Percentiles rank a stretch among this genome's conserved stretches.
Evolutionary conservation across 441 rosid genomes (phyloP).

Genomic region (Cnidoscolus chayamansa): DNA sequence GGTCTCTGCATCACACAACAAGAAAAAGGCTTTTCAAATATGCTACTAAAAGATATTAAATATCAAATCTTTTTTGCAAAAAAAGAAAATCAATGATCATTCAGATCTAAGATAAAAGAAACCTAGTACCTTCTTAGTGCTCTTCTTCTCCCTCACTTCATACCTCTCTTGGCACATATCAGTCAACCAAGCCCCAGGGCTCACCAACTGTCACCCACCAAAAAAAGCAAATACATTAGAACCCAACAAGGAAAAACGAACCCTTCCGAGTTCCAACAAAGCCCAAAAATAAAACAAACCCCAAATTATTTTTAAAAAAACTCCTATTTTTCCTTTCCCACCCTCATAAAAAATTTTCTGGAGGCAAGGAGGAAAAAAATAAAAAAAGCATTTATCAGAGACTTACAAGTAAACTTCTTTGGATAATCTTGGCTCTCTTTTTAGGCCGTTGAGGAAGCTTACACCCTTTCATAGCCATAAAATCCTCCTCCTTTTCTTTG

Average conservation of each 20-base stretch:
- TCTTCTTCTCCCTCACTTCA: conserved; percentile 72
- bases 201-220: conserved; percentile 52
- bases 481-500: conserved; percentile 75
- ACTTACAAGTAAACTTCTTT: conserved; percentile 65
- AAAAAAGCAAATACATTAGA: neutral
- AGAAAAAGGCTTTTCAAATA: neutral
- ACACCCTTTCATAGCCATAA: conserved; percentile 75
- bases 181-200: conserved; percentile 73
- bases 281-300: neutral
- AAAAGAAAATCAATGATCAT: neutral
- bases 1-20: conserved; percentile 42
- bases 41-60: no score
- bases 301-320: neutral
- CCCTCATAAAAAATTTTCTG: no score
- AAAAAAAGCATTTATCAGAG: neutral
- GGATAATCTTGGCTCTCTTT: conserved; percentile 65
- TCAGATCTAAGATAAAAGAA: conserved; percentile 7
- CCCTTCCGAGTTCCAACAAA: neutral
- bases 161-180: conserved; percentile 77
- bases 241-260: neutral
- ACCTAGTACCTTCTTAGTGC: conserved; percentile 49
- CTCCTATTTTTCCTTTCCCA: neutral
- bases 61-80: neutral
- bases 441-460: conserved; percentile 74
- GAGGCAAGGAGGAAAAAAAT: neutral